Conservation (phyloP, 2,329 filamentous ascomycete genomes). For the Cercospora brassicicola region DNA sequence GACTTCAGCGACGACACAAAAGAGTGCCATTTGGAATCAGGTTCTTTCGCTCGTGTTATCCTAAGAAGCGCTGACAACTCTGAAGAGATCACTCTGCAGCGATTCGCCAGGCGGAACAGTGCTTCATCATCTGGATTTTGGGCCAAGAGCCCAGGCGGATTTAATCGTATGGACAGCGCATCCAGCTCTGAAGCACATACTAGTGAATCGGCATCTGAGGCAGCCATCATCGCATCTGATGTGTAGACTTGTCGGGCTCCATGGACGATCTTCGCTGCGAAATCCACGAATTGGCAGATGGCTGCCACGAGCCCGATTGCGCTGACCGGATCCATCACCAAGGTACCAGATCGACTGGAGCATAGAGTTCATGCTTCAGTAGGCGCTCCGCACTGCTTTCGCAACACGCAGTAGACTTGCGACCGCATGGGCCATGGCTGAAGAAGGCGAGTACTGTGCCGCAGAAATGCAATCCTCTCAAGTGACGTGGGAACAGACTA, state of each 20-base stretch:
- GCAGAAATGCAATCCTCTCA: not conserved
- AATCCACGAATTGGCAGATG: not conserved
- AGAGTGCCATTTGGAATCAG: not conserved
- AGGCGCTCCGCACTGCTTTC: not conserved
- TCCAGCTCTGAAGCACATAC: not conserved
- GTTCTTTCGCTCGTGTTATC: not conserved
- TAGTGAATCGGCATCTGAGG: not conserved
- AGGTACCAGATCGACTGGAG: not conserved
- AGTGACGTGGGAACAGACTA: not conserved
- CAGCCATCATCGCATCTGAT: not conserved
- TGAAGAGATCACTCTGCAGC: not conserved
- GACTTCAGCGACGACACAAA: not conserved
- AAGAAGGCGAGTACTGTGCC: not conserved
- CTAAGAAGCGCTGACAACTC: not conserved
- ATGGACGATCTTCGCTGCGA: not conserved
- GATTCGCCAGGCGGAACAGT: not conserved
- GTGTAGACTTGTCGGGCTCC: not conserved
- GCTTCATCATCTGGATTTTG: not conserved
- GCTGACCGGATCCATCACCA: not conserved
- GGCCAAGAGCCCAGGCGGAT: not conserved
- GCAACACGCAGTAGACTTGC: not conserved
- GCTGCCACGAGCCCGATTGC: not conserved
- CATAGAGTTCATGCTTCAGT: not conserved
- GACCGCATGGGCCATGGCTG: not conserved
- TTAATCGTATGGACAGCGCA: not conserved